Evolutionary conservation across 2,329 filamentous ascomycete species (phyloP).

Genomic region (Clonostachys rosea): DNA sequence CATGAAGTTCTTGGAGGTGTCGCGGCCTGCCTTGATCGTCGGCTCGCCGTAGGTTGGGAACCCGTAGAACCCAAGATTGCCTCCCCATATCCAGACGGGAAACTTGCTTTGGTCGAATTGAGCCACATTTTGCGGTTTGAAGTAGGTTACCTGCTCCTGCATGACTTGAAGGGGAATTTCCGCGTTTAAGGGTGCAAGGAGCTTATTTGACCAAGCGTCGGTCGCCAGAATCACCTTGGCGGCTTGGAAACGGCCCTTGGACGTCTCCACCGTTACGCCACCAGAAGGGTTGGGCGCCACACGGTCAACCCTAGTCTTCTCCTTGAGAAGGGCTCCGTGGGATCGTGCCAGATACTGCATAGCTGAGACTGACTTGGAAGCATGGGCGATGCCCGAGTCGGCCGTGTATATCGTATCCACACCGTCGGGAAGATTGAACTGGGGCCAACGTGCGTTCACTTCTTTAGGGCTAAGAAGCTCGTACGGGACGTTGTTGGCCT

Average conservation of each 20-base stretch:
- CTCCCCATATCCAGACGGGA: slow-evolving; percentile 4
- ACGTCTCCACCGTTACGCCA: slow-evolving; percentile 3
- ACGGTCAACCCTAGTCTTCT: slow-evolving; percentile 1
- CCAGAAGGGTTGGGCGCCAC: background rate
- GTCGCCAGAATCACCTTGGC: slow-evolving; percentile 5
- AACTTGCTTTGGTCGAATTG: slow-evolving; percentile 3
- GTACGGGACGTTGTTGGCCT: no score
- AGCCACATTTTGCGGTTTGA: slow-evolving; percentile 3
- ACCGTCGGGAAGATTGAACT: slow-evolving; percentile 6
- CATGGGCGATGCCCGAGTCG: slow-evolving; percentile 13
- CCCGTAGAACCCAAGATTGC: slow-evolving; percentile 4
- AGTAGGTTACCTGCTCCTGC: slow-evolving; percentile 10
- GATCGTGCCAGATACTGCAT: slow-evolving; percentile 5
- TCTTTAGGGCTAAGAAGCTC: no score
- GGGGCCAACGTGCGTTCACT: no score
- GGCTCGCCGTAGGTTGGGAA: slow-evolving; percentile 9
- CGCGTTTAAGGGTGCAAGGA: slow-evolving; percentile 4
- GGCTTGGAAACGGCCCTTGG: slow-evolving; percentile 1
- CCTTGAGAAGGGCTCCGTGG: slow-evolving; percentile 3
- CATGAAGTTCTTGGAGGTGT: slow-evolving; percentile 5
- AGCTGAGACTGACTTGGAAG: slow-evolving; percentile 3
- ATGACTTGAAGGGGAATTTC: slow-evolving; percentile 19
- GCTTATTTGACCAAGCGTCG: slow-evolving; percentile 7
- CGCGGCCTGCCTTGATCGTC: slow-evolving; percentile 6
- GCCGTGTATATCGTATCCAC: slow-evolving; percentile 13